Conservation (phyloP, 306 rosid species). For the Rubus idaeus region DNA sequence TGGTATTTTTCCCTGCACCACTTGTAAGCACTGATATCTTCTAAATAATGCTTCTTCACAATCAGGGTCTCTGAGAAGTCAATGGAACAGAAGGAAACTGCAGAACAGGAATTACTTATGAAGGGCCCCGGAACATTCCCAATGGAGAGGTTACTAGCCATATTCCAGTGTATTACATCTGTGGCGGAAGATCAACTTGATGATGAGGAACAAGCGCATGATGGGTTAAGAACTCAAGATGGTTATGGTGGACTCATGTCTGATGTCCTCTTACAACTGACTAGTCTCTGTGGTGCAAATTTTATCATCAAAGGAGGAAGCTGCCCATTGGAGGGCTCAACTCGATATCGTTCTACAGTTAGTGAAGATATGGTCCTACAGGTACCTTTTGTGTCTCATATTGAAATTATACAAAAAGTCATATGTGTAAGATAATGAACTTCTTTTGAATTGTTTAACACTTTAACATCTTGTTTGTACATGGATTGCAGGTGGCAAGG, state of each 20-base stretch:
- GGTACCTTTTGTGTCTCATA: conserved; percentile 38
- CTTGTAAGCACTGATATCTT: not conserved
- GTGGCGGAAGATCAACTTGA: conserved; percentile 55
- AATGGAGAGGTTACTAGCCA: conserved; percentile 88
- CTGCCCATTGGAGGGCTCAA: conserved; percentile 84
- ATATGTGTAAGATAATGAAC: not conserved
- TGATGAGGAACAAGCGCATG: conserved; percentile 51
- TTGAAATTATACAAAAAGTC: not conserved
- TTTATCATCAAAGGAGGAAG: conserved; percentile 81
- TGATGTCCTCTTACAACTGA: conserved; percentile 74
- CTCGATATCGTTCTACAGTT: conserved; percentile 75
- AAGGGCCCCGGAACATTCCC: conserved; percentile 98
- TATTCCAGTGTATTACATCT: conserved; percentile 82
- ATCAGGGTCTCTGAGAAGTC: conserved; percentile 62
- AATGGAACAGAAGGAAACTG: conserved; percentile 66
- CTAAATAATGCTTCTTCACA: conserved; percentile 29
- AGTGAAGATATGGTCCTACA: conserved; percentile 70
- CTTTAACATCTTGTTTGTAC: conserved; percentile 8
- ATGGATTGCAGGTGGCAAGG: conserved; percentile 76
- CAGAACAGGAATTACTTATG: conserved; percentile 74
- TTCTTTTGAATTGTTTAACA: not conserved
- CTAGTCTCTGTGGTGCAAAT: conserved; percentile 87
- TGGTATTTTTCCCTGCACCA: not conserved
- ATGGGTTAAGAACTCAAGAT: conserved; percentile 40
- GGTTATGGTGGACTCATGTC: conserved; percentile 64